Evolutionary conservation across 208 protist species (phyloP).

Genomic region (Trichomonas tenax): DNA sequence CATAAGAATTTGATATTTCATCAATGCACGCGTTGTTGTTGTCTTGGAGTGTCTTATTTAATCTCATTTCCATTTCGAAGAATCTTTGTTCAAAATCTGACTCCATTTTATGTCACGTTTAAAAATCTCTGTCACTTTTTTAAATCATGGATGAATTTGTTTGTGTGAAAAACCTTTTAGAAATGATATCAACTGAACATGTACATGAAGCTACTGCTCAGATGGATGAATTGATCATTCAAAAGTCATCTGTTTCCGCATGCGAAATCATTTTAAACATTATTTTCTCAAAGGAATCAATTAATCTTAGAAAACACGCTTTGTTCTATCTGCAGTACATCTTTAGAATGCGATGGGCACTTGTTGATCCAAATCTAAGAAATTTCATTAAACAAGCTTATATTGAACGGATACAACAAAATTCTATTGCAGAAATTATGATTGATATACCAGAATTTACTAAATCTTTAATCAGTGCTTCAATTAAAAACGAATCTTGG

Average conservation of each 20-base stretch:
- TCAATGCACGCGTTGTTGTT: background rate
- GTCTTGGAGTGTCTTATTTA: background rate
- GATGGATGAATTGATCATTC: background rate
- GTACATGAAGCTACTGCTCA: background rate
- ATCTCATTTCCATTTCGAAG: background rate
- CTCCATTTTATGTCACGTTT: background rate
- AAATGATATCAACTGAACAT: background rate
- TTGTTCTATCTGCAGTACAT: background rate
- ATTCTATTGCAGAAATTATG: background rate
- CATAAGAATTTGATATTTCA: background rate
- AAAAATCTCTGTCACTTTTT: background rate
- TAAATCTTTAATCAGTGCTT: background rate
- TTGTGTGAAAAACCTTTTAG: background rate
- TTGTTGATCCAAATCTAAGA: background rate
- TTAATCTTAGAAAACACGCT: background rate
- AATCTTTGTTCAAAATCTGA: background rate
- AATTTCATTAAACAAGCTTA: background rate
- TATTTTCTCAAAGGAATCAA: background rate
- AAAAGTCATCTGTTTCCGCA: background rate
- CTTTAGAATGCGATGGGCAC: background rate
- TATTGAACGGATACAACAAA: background rate
- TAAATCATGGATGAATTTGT: background rate
- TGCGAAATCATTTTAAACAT: background rate
- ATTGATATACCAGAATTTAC: background rate
- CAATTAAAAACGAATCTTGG: background rate